Percentiles rank a stretch among this genome's conserved stretches.
phyloP scores from a whole-genome alignment of 345 rosid genomes.

The Eucalyptus victrix region DNA sequence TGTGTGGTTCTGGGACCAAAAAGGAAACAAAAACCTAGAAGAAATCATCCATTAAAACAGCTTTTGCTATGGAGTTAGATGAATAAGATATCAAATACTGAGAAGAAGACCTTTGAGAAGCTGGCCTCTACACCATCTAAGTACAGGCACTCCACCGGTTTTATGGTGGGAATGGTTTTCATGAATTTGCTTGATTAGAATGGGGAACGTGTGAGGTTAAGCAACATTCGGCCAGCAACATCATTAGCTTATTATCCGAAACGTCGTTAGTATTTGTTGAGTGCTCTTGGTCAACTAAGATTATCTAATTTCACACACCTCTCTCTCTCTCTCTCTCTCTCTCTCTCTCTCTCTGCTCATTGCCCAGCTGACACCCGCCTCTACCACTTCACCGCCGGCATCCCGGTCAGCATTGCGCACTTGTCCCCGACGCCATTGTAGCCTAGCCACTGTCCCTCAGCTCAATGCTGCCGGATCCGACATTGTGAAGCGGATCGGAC shows the following conservation, averaged over 20 bases:
- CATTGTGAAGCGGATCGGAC: background rate
- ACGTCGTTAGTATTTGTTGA: background rate
- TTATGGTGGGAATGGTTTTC: background rate
- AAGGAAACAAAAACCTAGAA: background rate
- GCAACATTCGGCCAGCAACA: background rate
- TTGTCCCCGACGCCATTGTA: background rate
- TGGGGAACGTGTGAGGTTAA: background rate
- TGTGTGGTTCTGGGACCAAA: background rate
- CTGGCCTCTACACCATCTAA: background rate
- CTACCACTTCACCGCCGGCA: background rate
- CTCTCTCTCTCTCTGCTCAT: background rate
- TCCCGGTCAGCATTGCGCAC: background rate
- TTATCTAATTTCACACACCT: background rate
- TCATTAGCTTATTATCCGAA: background rate
- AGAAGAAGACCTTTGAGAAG: background rate
- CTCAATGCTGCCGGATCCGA: background rate
- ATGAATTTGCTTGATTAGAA: background rate
- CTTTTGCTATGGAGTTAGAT: background rate
- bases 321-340: background rate
- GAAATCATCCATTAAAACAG: background rate
- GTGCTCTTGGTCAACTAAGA: background rate
- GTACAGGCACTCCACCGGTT: background rate
- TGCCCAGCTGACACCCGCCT: background rate
- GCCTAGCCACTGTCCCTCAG: background rate
- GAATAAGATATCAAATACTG: background rate